These are phyloP conservation scores for Beta corolliflora DNA, from an alignment of 179 eudicot species.

Conservation along the genomic window DNA sequence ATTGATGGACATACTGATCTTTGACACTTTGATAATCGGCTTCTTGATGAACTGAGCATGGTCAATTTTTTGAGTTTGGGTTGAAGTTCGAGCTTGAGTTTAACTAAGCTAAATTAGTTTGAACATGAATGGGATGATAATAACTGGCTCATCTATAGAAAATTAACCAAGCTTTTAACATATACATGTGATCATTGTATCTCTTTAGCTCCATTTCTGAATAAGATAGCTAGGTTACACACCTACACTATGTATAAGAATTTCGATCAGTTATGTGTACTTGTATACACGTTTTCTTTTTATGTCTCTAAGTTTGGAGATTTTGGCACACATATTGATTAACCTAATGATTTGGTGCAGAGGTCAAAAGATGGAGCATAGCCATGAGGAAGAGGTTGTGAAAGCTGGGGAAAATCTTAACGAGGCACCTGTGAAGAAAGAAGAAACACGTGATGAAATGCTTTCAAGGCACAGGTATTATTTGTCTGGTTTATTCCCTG, in stretches of 20 bases:
- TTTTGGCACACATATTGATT: not conserved
- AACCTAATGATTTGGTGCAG: constrained; percentile 20
- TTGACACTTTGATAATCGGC: too few species aligned
- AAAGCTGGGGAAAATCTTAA: constrained; percentile 38
- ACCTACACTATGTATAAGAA: not conserved
- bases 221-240: not conserved
- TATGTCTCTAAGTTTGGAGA: not conserved
- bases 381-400: constrained; percentile 35
- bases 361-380: constrained; percentile 45
- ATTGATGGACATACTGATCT: too few species aligned
- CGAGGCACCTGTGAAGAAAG: constrained; percentile 31
- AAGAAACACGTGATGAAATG: constrained; percentile 85
- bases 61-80: not conserved
- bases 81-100: not conserved
- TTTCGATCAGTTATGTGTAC: not conserved
- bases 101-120: not conserved
- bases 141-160: not conserved
- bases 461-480: constrained; percentile 81
- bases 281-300: not conserved
- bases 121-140: not conserved
- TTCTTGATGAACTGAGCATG: not conserved
- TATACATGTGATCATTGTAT: not conserved
- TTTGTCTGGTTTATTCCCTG: not conserved
- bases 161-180: not conserved
- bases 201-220: not conserved